Base-by-base conservation (phyloP, 495 filamentous ascomycete species). In the Beverwykella pulmonaria region DNA sequence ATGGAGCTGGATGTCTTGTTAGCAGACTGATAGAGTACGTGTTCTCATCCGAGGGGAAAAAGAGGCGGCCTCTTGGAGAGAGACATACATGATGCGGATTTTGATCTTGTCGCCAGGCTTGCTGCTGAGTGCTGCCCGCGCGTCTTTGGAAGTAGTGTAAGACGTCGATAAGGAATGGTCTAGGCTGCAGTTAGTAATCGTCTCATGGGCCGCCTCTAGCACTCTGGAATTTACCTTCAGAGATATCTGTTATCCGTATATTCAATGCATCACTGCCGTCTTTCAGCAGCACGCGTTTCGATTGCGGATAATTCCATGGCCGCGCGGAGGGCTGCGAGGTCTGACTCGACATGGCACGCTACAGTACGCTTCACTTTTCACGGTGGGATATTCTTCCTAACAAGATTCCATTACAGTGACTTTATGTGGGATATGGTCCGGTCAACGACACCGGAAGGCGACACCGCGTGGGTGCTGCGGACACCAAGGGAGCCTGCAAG, bases 181-280 rank as follows among this genome's bases (percentile, higher is more conserved):
- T 55, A 30, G 32, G 32, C 32, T 34, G 30, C 8, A 4, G 15
- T 27, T 29, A 29, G 27, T 9, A 55, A 30, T n/a, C 26, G 19
- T 32, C 19, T 25, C 19, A 19, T 7, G 8, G 8, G 8, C 29
- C 23, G 14, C 1, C 12, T 55, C 17, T 55, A 30, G 50, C 20
- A 53, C 7, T 10, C 17, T 19, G 1, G 20, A 17, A 10, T 29
- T 14, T 29, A 55, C 53, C 53, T 55, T 55, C 53, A 7, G 53
- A 55, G n/a, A 55, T 20, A 32, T 55, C 53, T 19, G 27, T 55
- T 2, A 55, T 55, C 53, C 53, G 22, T 14, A 55, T 27, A 30
- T 32, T 30, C n/a, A 32, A 10, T 15, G 10, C 19, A 6, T 55
- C 53, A 32, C 29, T 55, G 1, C 53, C 29, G 7, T 55, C 29